These are phyloP conservation scores for Ambrosia trifida DNA, from an alignment of 129 eudicot genomes.

Conservation along the genomic window DNA sequence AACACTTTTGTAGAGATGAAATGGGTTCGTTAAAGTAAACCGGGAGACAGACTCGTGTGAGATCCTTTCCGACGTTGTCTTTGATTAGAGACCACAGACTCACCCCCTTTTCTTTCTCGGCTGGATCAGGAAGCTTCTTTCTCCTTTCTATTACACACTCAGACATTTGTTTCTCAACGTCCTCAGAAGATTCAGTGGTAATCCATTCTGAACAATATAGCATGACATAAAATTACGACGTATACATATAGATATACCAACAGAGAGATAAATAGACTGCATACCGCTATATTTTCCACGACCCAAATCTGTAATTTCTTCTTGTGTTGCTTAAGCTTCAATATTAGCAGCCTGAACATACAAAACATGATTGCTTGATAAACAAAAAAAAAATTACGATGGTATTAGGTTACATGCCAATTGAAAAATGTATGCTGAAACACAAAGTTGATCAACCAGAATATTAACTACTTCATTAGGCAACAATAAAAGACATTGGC, in stretches of 20 bases:
- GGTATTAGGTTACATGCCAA: neutral
- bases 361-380: constrained; percentile 21
- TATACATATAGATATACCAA: neutral
- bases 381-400: neutral
- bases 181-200: constrained; percentile 82
- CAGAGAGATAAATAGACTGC: neutral
- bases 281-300: constrained; percentile 65
- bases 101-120: constrained; percentile 83
- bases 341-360: constrained; percentile 65
- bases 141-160: constrained; percentile 51
- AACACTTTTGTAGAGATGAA: constrained; percentile 87
- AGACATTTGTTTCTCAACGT: constrained; percentile 35
- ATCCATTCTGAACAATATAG: constrained; percentile 55
- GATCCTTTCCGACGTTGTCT: constrained; percentile 85
- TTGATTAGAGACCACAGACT: constrained; percentile 93
- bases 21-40: constrained; percentile 92
- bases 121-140: constrained; percentile 82
- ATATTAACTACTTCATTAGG: constrained; percentile 19
- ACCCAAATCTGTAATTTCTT: constrained; percentile 44
- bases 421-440: neutral
- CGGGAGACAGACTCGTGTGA: constrained; percentile 86
- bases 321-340: constrained; percentile 60
- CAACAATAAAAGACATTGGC: neutral
- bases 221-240: neutral
- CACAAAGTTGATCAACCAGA: neutral